Conservation (phyloP, 1,284 basidiomycete species). For the Stygiomarasmius scandens region DNA sequence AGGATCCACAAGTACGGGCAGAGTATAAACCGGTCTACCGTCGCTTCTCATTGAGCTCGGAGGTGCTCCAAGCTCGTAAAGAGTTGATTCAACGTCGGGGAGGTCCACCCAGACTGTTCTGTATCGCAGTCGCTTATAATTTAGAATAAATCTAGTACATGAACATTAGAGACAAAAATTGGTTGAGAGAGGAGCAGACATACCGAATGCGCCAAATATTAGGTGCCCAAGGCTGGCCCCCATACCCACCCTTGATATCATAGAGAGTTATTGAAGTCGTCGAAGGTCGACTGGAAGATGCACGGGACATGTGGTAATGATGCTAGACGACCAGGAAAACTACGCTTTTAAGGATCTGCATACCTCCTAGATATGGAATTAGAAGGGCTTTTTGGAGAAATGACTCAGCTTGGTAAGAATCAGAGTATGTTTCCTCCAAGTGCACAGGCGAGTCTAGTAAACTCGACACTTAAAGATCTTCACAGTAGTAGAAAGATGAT, state of each 20-base stretch:
- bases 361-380: background rate
- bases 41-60: constrained; percentile 55
- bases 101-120: constrained; percentile 71
- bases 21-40: constrained; percentile 62
- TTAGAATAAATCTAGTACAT: constrained; percentile 62
- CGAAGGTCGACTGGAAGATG: background rate
- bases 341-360: background rate
- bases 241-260: constrained; percentile 53
- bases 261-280: constrained; percentile 61
- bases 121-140: constrained; percentile 70
- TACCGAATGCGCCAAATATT: constrained; percentile 65
- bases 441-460: background rate
- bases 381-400: too few species aligned
- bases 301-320: background rate
- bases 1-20: constrained; percentile 64
- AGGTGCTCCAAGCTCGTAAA: constrained; percentile 60
- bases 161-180: background rate
- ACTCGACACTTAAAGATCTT: background rate
- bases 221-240: constrained; percentile 69
- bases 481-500: background rate
- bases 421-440: background rate
- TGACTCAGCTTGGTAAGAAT: background rate
- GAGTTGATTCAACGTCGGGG: constrained; percentile 61
- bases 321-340: background rate
- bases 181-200: background rate